Base-by-base conservation (phyloP, 225 moss, liverwort and hornwort genomes). In the Polytrichum commune region DNA sequence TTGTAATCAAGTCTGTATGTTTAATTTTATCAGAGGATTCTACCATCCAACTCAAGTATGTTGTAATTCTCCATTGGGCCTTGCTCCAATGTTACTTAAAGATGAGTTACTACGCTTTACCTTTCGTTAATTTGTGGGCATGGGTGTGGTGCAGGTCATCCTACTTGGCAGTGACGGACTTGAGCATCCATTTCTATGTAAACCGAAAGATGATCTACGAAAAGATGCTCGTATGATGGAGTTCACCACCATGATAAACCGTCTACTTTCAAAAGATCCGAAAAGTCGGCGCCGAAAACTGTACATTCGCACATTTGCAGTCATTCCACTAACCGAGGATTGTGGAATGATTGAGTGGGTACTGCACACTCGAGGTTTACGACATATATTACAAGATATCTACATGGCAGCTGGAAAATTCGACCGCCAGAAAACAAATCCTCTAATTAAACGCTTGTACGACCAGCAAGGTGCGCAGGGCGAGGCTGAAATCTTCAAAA, bases 281-380 rank as follows among this genome's bases (percentile, higher is more conserved):
- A 91, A 95, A 73, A 98, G 98, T 72, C 88, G 98, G 54, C 90
- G 93, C 18, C 80, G 95, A 71, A 98, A 95, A 76, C 79, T 98
- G 20, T 98, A 98, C 67, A 91, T 95, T 53, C 95, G 98, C 62
- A 98, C 98, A 23, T 98, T 98, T 75, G 98, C 92, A 65, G 98
- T 98, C 53, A 90, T 98, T 69, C 98, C 98, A 62, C 87, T 98
- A 46, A 98, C 90, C 46, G 98, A 98, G 78, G 98, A 98, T 72
- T 95, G 98, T 82, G 98, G 98, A 63, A 98, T 98, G 98, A 98
- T 98, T 66, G 98, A 98, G 72, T 98, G 98, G 98, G 98, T 98
- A 55, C 70, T 95, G 63, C 95, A 98, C 58, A 98, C 98, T 20
- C 82, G 93, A 55, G 98, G 98, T 60, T 74, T 98, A 75, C 86